phyloP scores from a whole-genome alignment of 139 green algal genomes.

The Asterochloris sp. region DNA sequence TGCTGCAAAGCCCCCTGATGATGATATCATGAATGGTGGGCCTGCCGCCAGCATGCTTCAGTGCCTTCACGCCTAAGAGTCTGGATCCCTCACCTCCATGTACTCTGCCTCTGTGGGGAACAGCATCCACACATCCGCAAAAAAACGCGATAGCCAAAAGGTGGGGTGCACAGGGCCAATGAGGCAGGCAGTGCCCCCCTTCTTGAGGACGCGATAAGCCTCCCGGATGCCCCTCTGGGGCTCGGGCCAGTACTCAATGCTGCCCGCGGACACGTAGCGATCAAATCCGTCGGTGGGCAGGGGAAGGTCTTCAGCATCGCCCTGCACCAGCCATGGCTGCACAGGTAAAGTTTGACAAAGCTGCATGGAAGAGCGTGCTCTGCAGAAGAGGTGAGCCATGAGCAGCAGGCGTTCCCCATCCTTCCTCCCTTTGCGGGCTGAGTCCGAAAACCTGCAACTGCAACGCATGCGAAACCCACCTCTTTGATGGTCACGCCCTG shows the following conservation, averaged over 20 bases:
- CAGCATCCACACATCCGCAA: conserved; percentile 95
- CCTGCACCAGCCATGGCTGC: conserved; percentile 37
- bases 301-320: conserved; percentile 92
- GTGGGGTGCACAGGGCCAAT: conserved; percentile 94
- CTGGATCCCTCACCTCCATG: conserved; percentile 64
- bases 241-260: conserved; percentile 95
- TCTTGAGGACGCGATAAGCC: conserved; percentile 88
- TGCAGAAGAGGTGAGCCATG: too few relatives aligned
- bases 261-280: conserved; percentile 89
- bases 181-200: conserved; percentile 84
- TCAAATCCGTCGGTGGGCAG: conserved; percentile 86
- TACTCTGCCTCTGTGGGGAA: conserved; percentile 96
- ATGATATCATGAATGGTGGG: too few relatives aligned
- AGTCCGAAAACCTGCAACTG: too few relatives aligned
- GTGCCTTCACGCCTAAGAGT: too few relatives aligned
- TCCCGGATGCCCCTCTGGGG: conserved; percentile 79
- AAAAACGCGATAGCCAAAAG: conserved; percentile 74
- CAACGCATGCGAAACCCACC: conserved; percentile 21
- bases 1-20: too few relatives aligned
- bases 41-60: too few relatives aligned
- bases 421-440: too few relatives aligned
- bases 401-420: neutral
- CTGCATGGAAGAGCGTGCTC: too few relatives aligned
- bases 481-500: conserved; percentile 89
- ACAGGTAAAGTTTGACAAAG: neutral